Evolutionary conservation across 805 yeast species (phyloP).

Genomic region (Cyberlindnera samutprakarnensis): DNA sequence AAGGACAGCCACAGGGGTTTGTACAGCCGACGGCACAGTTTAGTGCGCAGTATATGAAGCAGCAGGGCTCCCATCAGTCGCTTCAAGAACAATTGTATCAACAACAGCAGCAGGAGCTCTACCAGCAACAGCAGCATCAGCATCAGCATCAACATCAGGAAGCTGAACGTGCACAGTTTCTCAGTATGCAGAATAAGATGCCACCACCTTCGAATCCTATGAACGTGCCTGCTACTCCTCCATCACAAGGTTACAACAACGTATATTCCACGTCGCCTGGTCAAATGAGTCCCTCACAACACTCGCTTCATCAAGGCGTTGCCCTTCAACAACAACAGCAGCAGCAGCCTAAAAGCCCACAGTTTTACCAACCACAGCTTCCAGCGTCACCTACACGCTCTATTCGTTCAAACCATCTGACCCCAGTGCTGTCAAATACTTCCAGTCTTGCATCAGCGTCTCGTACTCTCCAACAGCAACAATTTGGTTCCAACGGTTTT

Average conservation of each 20-base stretch:
- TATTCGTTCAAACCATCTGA: constrained; percentile 20
- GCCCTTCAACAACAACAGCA: constrained; percentile 11
- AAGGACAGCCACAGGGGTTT: constrained; percentile 12
- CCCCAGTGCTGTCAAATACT: constrained; percentile 19
- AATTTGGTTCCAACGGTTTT: background rate
- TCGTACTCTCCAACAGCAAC: constrained; percentile 8
- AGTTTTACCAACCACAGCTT: constrained; percentile 22
- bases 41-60: constrained; percentile 29
- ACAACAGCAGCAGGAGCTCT: constrained; percentile 27
- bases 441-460: constrained; percentile 16
- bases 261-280: constrained; percentile 19
- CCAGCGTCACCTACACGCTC: constrained; percentile 27
- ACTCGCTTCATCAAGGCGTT: background rate
- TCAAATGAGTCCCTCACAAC: constrained; percentile 12
- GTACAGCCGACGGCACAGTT: constrained; percentile 29
- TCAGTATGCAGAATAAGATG: constrained; percentile 22
- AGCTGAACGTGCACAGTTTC: constrained; percentile 18
- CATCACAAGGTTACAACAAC: constrained; percentile 10
- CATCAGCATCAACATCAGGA: constrained; percentile 9
- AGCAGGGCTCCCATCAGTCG: constrained; percentile 32
- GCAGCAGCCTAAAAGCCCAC: constrained; percentile 21
- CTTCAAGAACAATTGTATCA: constrained; percentile 29
- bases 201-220: constrained; percentile 21
- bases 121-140: constrained; percentile 22
- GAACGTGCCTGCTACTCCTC: constrained; percentile 17